Base-by-base conservation (phyloP, 306 rosid genomes). In the Rubus parviflorus region DNA sequence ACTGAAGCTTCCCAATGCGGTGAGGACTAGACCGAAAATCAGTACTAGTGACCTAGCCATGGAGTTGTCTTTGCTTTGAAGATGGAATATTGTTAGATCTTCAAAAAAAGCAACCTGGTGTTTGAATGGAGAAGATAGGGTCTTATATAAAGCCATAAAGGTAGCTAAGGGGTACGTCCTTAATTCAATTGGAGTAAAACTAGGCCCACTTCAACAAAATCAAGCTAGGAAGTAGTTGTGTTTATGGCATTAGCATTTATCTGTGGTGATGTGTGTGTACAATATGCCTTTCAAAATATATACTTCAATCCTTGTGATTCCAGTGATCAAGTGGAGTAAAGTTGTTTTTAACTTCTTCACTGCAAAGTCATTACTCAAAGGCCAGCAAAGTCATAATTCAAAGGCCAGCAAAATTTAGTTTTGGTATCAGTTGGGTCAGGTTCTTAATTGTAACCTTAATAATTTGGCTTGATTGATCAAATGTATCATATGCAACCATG, bases 21-120 rank as follows among this genome's bases (percentile, higher is more conserved):
- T 37, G 46, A 61, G 56, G 25, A 68, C 70, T 7, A 65, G 53
- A 56, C 78, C n/a, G 46, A 76, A 49, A 7, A 80, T 35, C 72
- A 78, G 52, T 13, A 35, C 67, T 43, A 52, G 46, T 25, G 66
- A 72, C 60, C 61, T 30, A 66, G 79, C 81, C 83, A 83, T 83
- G 71, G 86, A 20, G 43, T 13, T 51, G 17, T 12, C n/a, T 65
- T 30, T 56, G 57, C 8, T 11, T 19, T 19, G 47, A 69, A 72
- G 45, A 54, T 38, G 17, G 19, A 42, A 19, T 5, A n/a, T n/a
- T n/a, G n/a, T 8, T 2, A 30, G 61, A 58, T 8, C 11, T 7
- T 35, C 56, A 54, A 57, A 69, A 19, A 14, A 7, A 47, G 72
- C 41, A 37, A 22, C 25, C 23, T 7, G 4, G 70, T 65, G 43